Conservation (phyloP, 495 filamentous ascomycete genomes). For the Barbatosphaeria neglecta region DNA sequence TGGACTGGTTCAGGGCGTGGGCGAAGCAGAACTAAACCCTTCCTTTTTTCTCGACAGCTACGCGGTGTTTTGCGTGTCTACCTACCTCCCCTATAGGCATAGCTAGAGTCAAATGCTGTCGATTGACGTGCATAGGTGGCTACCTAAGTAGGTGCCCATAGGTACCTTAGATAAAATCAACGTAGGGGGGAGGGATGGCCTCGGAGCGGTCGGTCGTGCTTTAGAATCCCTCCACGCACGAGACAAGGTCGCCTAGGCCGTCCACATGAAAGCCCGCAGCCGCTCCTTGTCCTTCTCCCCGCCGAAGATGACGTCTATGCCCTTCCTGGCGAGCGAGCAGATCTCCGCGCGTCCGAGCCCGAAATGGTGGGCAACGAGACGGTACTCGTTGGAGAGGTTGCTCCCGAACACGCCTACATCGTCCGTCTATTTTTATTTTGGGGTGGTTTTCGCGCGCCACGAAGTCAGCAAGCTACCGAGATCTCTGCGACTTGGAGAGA, state of each 20-base stretch:
- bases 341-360: conserved; percentile 43
- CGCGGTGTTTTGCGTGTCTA: too few species aligned
- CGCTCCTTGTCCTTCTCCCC: conserved; percentile 48
- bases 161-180: too few species aligned
- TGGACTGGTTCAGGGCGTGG: conserved; percentile 80
- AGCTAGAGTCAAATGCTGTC: too few species aligned
- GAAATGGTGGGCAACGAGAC: conserved; percentile 63
- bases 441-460: too few species aligned
- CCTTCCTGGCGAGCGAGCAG: conserved; percentile 41
- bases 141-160: too few species aligned
- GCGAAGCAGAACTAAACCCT: conserved; percentile 26
- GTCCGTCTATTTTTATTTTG: conserved; percentile 72
- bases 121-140: too few species aligned
- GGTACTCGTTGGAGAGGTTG: conserved; percentile 68
- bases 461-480: conserved; percentile 4
- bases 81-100: too few species aligned
- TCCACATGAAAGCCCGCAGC: conserved; percentile 40
- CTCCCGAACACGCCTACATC: conserved; percentile 79
- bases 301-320: conserved; percentile 54
- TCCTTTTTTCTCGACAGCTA: too few species aligned
- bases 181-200: too few species aligned
- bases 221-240: too few species aligned
- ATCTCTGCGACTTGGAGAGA: too few species aligned
- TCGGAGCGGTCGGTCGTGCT: too few species aligned
- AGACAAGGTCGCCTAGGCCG: neutral